phyloP scores from a whole-genome alignment of 108 stramenopile species.

The Bacterosira constricta region DNA sequence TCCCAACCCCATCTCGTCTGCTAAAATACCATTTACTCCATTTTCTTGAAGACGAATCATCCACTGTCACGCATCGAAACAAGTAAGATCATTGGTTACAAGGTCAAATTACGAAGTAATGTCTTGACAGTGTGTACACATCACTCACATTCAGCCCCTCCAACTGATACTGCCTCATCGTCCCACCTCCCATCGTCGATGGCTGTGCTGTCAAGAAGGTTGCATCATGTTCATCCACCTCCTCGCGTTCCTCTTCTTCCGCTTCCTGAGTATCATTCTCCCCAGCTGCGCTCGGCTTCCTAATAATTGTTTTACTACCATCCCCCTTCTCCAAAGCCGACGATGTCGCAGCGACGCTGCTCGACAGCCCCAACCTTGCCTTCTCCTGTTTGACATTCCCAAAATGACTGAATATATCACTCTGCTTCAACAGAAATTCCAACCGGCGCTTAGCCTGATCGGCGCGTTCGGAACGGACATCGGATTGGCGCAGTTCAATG shows the following conservation, averaged over 20 bases:
- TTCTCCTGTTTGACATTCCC: slow-evolving; percentile 78
- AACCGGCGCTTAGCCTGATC: slow-evolving; percentile 87
- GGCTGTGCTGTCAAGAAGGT: slow-evolving; percentile 91
- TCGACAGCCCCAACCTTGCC: slow-evolving; percentile 51
- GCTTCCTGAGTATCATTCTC: not conserved
- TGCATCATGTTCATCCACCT: slow-evolving; percentile 75
- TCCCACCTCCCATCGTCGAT: slow-evolving; percentile 69
- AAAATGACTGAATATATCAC: slow-evolving; percentile 97
- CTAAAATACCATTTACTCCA: slow-evolving; percentile 87
- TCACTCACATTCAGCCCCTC: slow-evolving; percentile 83
- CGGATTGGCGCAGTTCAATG: slow-evolving; percentile 68
- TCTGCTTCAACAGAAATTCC: slow-evolving; percentile 94
- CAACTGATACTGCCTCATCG: slow-evolving; percentile 94
- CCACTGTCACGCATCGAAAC: slow-evolving; percentile 57
- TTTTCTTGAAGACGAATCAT: slow-evolving; percentile 95
- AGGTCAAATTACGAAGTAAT: too few species aligned
- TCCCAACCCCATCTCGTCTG: slow-evolving; percentile 65
- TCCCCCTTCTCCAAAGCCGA: not conserved
- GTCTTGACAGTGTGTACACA: too few species aligned
- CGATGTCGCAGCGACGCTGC: not conserved
- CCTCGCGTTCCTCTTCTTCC: slow-evolving; percentile 69
- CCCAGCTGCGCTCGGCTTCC: not conserved
- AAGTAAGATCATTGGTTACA: not conserved
- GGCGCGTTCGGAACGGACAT: slow-evolving; percentile 72
- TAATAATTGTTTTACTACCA: not conserved